These are phyloP conservation scores for Aspergillus saccharolyticus DNA, from an alignment of 495 filamentous ascomycete genomes.

Conservation along the genomic window DNA sequence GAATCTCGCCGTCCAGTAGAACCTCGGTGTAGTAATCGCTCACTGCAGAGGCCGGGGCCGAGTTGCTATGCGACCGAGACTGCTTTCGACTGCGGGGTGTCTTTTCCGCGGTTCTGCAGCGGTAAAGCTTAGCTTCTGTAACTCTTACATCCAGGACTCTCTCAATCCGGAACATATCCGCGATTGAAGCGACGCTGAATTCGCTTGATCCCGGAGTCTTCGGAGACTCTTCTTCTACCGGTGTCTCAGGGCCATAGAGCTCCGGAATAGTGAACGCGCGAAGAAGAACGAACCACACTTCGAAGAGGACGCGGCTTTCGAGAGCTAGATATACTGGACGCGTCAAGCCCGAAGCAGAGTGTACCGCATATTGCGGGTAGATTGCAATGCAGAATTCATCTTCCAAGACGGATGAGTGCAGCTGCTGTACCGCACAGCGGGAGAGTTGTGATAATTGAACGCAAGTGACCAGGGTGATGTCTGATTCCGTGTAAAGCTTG, in stretches of 20 bases:
- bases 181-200: slow-evolving; percentile 14
- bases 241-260: slow-evolving; percentile 63
- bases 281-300: slow-evolving; percentile 94
- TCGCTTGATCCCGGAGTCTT: slow-evolving; percentile 23
- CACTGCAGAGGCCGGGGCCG: slow-evolving; percentile 24
- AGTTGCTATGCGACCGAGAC: slow-evolving; percentile 32
- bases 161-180: slow-evolving; percentile 65
- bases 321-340: slow-evolving; percentile 72
- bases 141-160: slow-evolving; percentile 54
- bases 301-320: slow-evolving; percentile 82
- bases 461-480: slow-evolving; percentile 68
- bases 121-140: slow-evolving; percentile 55
- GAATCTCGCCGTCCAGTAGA: slow-evolving; percentile 82
- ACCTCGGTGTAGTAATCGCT: slow-evolving; percentile 80
- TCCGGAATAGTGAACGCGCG: slow-evolving; percentile 92
- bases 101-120: slow-evolving; percentile 28
- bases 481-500: slow-evolving; percentile 79
- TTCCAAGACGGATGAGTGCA: slow-evolving; percentile 88
- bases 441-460: slow-evolving; percentile 89
- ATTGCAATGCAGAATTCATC: slow-evolving; percentile 94
- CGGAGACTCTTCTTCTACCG: slow-evolving; percentile 24
- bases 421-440: slow-evolving; percentile 79
- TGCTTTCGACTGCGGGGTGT: slow-evolving; percentile 36
- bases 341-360: slow-evolving; percentile 44
- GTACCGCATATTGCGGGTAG: slow-evolving; percentile 72